Evolutionary conservation across 352 stramenopile genomes (phyloP).

Genomic region (Globisporangium apiculatum): DNA sequence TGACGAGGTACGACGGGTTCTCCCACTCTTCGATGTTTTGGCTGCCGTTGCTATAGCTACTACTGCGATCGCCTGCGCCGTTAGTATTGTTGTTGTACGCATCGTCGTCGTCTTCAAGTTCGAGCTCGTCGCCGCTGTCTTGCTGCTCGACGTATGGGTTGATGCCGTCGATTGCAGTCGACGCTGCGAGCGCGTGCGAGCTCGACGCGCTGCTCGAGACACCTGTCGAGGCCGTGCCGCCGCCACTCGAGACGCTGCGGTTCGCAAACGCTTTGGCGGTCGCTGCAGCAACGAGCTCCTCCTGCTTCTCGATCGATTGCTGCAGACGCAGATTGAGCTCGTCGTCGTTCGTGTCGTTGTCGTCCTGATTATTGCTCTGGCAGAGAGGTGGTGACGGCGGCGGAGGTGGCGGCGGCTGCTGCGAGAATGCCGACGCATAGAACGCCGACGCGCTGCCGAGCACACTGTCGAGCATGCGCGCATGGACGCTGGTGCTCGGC

Average conservation of each 20-base stretch:
- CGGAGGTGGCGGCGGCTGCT: background rate
- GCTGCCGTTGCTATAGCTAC: conserved; percentile 13
- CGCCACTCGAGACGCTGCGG: background rate
- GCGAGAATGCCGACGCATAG: background rate
- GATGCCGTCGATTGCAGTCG: conserved; percentile 18
- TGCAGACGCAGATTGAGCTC: background rate
- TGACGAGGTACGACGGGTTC: conserved; percentile 76
- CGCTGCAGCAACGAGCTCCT: conserved; percentile 7
- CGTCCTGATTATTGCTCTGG: conserved; percentile 8
- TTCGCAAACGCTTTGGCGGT: conserved; percentile 10
- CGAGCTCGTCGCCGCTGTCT: conserved; percentile 14
- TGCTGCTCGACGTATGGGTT: conserved; percentile 48
- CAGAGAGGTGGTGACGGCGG: no score
- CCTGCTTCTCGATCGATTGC: conserved; percentile 12
- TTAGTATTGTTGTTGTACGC: conserved; percentile 12
- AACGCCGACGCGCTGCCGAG: background rate
- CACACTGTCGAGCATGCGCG: background rate
- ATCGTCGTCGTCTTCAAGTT: conserved; percentile 22
- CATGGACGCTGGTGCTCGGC: background rate
- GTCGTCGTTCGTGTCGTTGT: conserved; percentile 1
- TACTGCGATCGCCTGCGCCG: conserved; percentile 3
- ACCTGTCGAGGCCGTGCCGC: conserved; percentile 7
- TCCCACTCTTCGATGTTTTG: conserved; percentile 47
- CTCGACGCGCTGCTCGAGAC: conserved; percentile 7
- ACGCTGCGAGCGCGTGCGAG: background rate